Evolutionary conservation across 2,329 filamentous ascomycete species (phyloP).

Genomic region (Aspergillus sp.): DNA sequence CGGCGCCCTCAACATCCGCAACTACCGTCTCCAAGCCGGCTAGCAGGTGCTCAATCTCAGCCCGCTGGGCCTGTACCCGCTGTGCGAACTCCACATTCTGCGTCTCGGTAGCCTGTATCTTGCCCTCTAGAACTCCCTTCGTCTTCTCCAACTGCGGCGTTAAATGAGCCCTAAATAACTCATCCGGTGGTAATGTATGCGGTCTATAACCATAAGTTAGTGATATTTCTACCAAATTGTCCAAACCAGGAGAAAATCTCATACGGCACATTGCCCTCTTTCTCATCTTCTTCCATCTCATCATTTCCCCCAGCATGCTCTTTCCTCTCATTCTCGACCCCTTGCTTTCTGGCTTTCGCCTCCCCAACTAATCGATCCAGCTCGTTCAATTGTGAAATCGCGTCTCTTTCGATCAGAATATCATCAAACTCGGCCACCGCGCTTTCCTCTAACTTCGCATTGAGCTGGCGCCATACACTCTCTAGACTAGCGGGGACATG

Average conservation of each 20-base stretch:
- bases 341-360: conserved; percentile 54
- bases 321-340: not conserved
- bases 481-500: conserved; percentile 58
- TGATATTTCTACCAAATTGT: not conserved
- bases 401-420: conserved; percentile 57
- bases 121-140: conserved; percentile 49
- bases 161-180: conserved; percentile 60
- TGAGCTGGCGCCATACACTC: conserved; percentile 58
- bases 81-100: conserved; percentile 55
- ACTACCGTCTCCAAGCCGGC: conserved; percentile 57
- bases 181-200: conserved; percentile 57
- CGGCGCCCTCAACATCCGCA: conserved; percentile 55
- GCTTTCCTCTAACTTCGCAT: conserved; percentile 57
- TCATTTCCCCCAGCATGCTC: conserved; percentile 23
- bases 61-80: conserved; percentile 53
- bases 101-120: conserved; percentile 50
- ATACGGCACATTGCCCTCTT: conserved; percentile 47
- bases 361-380: conserved; percentile 61
- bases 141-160: conserved; percentile 55
- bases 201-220: conserved; percentile 42
- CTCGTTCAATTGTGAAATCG: conserved; percentile 59
- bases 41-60: conserved; percentile 58
- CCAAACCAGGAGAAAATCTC: conserved; percentile 25
- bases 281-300: conserved; percentile 40
- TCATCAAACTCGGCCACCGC: conserved; percentile 62